Percentiles rank a stretch among this genome's conserved stretches.
These are phyloP conservation scores for Onygenales sp. DNA, from an alignment of 2,329 filamentous ascomycete genomes.

Conservation along the genomic window DNA sequence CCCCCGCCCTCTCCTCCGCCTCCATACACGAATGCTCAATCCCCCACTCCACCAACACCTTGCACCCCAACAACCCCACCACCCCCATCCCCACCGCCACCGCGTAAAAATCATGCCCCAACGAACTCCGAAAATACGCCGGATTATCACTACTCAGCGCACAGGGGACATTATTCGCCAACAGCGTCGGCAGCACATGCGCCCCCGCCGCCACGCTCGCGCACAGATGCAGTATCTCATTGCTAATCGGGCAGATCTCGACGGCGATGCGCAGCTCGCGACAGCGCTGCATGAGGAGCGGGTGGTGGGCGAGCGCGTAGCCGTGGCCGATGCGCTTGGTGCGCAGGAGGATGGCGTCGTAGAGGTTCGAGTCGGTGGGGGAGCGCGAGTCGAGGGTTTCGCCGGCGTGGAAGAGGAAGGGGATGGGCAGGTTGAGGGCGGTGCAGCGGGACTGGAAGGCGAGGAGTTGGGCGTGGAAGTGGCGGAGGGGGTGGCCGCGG, in stretches of 20 bases:
- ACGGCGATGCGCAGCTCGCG: conserved; percentile 81
- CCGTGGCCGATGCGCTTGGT: conserved; percentile 84
- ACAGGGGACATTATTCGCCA: conserved; percentile 9
- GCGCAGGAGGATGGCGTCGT: conserved; percentile 78
- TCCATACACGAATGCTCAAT: conserved; percentile 5
- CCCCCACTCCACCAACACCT: conserved; percentile 3
- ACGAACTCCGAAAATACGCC: conserved; percentile 2
- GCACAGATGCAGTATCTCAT: conserved; percentile 75
- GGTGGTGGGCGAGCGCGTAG: conserved; percentile 84
- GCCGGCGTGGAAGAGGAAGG: conserved; percentile 93
- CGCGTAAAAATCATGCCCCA: not conserved
- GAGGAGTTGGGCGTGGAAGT: conserved; percentile 75
- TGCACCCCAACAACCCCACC: conserved; percentile 1
- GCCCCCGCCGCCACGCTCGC: conserved; percentile 62
- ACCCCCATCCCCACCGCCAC: no score
- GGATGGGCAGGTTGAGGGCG: conserved; percentile 68
- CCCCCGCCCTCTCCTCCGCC: not conserved
- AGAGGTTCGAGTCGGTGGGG: conserved; percentile 71
- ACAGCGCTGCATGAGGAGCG: conserved; percentile 76
- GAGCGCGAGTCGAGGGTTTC: conserved; percentile 75
- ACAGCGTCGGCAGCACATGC: conserved; percentile 58
- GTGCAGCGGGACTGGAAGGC: conserved; percentile 87
- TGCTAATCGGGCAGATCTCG: conserved; percentile 84
- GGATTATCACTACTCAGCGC: conserved; percentile 5
- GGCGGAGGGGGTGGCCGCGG: conserved; percentile 61